Conservation (phyloP, 75 land plant species). For the Picea glauca region DNA sequence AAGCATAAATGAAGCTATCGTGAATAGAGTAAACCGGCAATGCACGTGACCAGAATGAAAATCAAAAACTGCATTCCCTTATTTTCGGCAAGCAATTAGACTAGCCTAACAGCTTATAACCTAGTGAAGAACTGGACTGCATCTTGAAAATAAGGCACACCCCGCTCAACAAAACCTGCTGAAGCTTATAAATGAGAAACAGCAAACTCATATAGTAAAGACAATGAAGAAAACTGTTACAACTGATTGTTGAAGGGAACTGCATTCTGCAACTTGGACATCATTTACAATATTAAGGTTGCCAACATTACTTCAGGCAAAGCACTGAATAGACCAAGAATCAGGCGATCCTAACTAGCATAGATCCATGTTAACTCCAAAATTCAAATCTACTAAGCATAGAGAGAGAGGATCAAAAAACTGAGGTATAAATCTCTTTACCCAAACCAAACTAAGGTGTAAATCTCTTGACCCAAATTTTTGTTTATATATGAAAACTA, state of each 20-base stretch:
- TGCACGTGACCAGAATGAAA: background rate
- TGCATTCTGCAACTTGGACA: background rate
- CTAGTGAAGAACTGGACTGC: background rate
- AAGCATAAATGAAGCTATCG: background rate
- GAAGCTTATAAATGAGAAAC: background rate
- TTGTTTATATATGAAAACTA: too few species aligned
- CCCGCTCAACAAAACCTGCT: background rate
- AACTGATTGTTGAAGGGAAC: constrained; percentile 4
- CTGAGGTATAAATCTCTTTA: too few species aligned
- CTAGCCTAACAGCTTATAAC: background rate
- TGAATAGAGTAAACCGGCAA: background rate
- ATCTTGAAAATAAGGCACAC: background rate
- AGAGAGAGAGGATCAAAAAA: too few species aligned
- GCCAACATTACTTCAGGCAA: too few species aligned
- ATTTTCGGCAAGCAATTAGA: background rate
- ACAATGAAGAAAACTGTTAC: background rate
- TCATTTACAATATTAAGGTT: too few species aligned
- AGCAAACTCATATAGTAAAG: background rate
- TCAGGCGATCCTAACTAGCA: too few species aligned
- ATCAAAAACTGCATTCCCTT: background rate
- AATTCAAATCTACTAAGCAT: too few species aligned
- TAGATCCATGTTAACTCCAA: too few species aligned
- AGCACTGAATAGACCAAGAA: too few species aligned
- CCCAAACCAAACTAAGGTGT: too few species aligned
- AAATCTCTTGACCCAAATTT: too few species aligned